Evolutionary conservation across 2,329 filamentous ascomycete species (phyloP).

Genomic region (Reticulascus tulasneorum): DNA sequence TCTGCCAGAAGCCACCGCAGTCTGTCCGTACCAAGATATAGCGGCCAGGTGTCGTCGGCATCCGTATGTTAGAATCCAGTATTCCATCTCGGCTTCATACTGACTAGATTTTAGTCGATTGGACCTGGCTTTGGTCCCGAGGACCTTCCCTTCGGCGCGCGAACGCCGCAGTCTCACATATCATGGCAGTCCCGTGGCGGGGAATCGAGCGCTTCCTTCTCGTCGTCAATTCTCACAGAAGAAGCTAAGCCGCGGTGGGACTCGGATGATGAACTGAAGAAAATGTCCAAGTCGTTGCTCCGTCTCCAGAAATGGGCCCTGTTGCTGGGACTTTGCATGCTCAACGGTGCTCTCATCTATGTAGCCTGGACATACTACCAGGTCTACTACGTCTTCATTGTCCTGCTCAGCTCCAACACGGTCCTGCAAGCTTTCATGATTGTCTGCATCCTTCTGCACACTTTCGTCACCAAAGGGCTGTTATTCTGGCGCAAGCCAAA

Average conservation of each 20-base stretch:
- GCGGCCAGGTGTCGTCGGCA: conserved; percentile 2
- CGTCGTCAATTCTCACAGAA: conserved; percentile 31
- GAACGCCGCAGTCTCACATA: conserved; percentile 26
- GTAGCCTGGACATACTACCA: conserved; percentile 33
- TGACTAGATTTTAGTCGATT: conserved; percentile 24
- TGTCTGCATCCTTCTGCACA: conserved; percentile 29
- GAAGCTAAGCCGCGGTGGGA: conserved; percentile 36
- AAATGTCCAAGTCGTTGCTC: conserved; percentile 31
- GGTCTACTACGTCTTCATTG: conserved; percentile 38
- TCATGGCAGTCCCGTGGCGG: conserved; percentile 28
- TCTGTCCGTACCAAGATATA: conserved; percentile 8
- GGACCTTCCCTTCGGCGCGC: conserved; percentile 23
- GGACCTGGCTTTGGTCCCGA: conserved; percentile 24
- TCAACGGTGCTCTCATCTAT: conserved; percentile 33
- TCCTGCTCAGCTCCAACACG: conserved; percentile 42
- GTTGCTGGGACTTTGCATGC: conserved; percentile 26
- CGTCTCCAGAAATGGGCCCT: conserved; percentile 35
- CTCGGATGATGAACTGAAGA: conserved; percentile 33
- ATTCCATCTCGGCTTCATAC: not conserved
- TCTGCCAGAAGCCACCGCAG: conserved; percentile 12
- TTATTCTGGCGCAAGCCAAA: conserved; percentile 25
- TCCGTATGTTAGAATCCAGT: not conserved
- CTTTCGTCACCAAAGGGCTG: conserved; percentile 24
- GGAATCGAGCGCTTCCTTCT: conserved; percentile 30
- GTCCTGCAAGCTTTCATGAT: conserved; percentile 39